Conservation (phyloP, 805 yeast species). For the Wickerhamomyces ciferrii region DNA sequence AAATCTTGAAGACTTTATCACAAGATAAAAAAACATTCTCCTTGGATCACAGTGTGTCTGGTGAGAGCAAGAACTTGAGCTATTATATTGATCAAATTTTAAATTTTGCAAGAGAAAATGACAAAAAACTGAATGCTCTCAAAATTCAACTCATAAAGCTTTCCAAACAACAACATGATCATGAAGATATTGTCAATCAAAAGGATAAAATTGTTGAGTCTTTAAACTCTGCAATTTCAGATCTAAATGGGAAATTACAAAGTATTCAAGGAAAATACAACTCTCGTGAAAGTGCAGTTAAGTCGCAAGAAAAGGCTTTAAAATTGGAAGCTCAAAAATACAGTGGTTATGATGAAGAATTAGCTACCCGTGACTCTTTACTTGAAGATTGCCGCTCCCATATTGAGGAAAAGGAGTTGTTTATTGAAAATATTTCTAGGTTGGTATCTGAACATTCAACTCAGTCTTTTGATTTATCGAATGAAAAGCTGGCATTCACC, state of each 20-base stretch:
- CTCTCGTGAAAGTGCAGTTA: background rate
- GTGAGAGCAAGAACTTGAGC: background rate
- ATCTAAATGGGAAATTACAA: background rate
- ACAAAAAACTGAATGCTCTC: background rate
- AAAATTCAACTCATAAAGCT: constrained; percentile 4
- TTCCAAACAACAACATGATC: constrained; percentile 4
- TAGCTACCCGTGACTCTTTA: background rate
- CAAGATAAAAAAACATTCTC: background rate
- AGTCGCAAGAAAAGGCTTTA: background rate
- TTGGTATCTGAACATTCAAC: background rate
- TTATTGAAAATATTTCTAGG: background rate
- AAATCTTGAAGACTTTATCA: background rate
- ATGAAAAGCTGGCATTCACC: background rate
- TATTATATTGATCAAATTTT: background rate
- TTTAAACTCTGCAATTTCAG: background rate
- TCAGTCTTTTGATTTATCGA: background rate
- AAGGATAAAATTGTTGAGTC: background rate
- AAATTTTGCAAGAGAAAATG: background rate
- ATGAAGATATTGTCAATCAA: background rate
- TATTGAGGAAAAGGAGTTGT: background rate
- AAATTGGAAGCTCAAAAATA: background rate
- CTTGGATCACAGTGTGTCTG: background rate
- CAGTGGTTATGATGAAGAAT: background rate
- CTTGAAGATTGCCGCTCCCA: background rate
- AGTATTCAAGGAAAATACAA: background rate